Conservation (phyloP, 83 land plant genomes). For the Thuja plicata region DNA sequence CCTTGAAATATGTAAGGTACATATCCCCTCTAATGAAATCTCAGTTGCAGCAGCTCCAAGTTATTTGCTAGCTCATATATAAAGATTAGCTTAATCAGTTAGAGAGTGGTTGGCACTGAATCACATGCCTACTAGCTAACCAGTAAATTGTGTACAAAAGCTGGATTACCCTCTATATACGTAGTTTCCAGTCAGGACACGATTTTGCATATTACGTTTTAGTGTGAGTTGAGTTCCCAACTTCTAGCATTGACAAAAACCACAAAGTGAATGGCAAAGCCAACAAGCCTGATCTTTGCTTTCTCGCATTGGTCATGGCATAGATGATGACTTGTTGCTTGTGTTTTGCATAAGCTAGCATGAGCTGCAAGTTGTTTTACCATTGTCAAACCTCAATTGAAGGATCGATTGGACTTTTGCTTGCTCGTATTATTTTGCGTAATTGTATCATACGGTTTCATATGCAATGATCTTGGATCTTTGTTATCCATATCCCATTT, state of each 20-base stretch:
- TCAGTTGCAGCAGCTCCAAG: constrained; percentile 5
- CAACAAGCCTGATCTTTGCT: not conserved
- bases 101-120: not conserved
- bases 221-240: constrained; percentile 1
- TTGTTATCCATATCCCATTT: not conserved
- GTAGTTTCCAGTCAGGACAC: not conserved
- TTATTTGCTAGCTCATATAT: constrained; percentile 4
- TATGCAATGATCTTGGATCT: not conserved
- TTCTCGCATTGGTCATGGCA: not conserved
- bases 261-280: not conserved
- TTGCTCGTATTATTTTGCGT: not conserved
- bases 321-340: not conserved
- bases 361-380: not conserved
- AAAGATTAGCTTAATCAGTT: constrained; percentile 3
- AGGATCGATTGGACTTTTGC: not conserved
- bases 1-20: constrained; percentile 11
- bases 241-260: constrained; percentile 1
- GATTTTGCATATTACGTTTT: not conserved
- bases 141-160: not conserved
- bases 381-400: not conserved
- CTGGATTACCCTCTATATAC: constrained; percentile 1
- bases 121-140: not conserved
- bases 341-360: not conserved
- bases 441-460: not conserved
- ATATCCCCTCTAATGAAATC: constrained; percentile 6